Evolutionary conservation across 2,329 filamentous ascomycete species (phyloP).

Genomic region (Aureobasidium sp.): DNA sequence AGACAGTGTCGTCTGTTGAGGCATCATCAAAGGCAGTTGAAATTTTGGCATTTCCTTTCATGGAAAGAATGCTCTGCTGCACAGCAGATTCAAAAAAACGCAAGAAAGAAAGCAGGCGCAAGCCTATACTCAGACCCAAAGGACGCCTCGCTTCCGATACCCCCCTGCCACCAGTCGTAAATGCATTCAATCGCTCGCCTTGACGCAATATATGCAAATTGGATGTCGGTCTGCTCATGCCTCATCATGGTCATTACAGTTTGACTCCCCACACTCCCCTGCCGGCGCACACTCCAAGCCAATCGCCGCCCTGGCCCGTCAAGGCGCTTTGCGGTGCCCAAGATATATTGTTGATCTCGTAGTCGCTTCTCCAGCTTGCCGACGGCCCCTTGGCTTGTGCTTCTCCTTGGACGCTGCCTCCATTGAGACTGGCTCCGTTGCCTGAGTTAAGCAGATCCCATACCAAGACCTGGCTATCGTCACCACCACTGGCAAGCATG

Average conservation of each 20-base stretch:
- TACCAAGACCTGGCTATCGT: constrained; percentile 83
- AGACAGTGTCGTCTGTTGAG: no score
- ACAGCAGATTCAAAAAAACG: neutral
- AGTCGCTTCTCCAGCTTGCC: constrained; percentile 77
- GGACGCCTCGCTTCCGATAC: constrained; percentile 10
- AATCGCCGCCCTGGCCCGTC: constrained; percentile 66
- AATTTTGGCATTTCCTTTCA: neutral
- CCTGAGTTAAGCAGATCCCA: constrained; percentile 78
- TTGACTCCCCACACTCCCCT: constrained; percentile 74
- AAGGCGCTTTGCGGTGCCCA: constrained; percentile 70
- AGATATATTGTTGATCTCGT: constrained; percentile 76
- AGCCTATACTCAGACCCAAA: neutral
- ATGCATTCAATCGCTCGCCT: constrained; percentile 6
- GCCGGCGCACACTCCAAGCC: constrained; percentile 75
- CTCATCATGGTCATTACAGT: constrained; percentile 29
- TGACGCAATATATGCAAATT: constrained; percentile 13
- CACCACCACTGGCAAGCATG: constrained; percentile 81
- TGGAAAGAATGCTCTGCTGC: neutral
- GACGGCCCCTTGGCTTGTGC: constrained; percentile 58
- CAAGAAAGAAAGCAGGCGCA: neutral
- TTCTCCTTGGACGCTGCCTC: constrained; percentile 20
- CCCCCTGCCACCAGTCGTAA: constrained; percentile 1
- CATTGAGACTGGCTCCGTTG: constrained; percentile 19
- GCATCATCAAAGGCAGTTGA: no score
- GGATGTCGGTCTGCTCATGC: neutral